Conservation (phyloP, 352 stramenopile genomes). For the Halophytophthora polymorphica region DNA sequence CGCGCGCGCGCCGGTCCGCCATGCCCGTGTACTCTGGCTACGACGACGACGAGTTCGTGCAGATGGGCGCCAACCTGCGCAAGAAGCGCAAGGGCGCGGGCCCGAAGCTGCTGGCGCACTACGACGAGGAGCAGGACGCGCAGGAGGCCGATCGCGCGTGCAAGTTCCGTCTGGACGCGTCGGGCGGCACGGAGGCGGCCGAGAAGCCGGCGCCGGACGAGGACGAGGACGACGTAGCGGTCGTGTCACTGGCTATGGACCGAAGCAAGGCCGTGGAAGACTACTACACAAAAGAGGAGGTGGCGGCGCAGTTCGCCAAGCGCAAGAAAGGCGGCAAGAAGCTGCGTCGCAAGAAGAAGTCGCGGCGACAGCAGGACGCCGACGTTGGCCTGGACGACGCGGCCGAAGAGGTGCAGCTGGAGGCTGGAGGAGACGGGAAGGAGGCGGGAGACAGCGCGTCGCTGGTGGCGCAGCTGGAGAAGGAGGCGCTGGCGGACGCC, state of each 20-base stretch:
- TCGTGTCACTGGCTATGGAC: constrained; percentile 63
- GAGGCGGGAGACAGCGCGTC: constrained; percentile 16
- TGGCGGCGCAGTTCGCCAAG: constrained; percentile 77
- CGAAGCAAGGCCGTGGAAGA: constrained; percentile 54
- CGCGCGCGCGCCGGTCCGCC: constrained; percentile 34
- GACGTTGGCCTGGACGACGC: constrained; percentile 35
- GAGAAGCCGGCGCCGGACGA: constrained; percentile 15
- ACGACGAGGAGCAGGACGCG: constrained; percentile 83
- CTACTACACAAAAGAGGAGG: constrained; percentile 85
- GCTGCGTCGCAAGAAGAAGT: constrained; percentile 67
- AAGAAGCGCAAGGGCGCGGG: constrained; percentile 40
- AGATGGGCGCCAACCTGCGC: constrained; percentile 37
- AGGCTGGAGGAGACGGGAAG: constrained; percentile 6
- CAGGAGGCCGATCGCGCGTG: constrained; percentile 28
- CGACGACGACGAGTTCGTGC: constrained; percentile 97
- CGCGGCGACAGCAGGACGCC: constrained; percentile 44
- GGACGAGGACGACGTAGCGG: constrained; percentile 35
- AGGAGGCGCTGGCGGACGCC: constrained; percentile 32
- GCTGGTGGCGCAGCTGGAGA: constrained; percentile 65
- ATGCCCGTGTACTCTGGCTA: constrained; percentile 92
- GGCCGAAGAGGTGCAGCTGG: constrained; percentile 21
- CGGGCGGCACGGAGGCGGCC: constrained; percentile 20
- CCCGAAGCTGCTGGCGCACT: constrained; percentile 74
- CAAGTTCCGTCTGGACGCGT: constrained; percentile 61
- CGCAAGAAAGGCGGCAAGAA: constrained; percentile 78